Evolutionary conservation across 1,139 yeast genomes (phyloP), one percentile per base, ranked within the genome.

Genomic region (Taphrina pruni): DNA sequence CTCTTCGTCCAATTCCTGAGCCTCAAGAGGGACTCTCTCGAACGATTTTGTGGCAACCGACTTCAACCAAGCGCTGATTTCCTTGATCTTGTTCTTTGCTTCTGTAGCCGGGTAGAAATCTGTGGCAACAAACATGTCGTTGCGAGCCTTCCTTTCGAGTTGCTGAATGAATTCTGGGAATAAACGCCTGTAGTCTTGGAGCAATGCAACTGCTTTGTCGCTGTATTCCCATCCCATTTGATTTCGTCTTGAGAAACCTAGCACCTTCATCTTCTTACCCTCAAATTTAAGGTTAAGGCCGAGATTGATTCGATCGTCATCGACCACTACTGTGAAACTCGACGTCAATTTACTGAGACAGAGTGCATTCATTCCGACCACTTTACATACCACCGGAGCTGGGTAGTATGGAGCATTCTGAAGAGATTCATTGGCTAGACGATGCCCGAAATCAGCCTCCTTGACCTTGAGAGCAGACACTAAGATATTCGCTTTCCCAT

Each of bases 221-320:
- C 96, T 89, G 78, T 82, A 94, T 74, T 88, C 93, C 99, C 99
- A 95, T 58, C 87, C 87, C 71, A 83, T 86, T 32, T 84, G 86
- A 60, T 81, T 81, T 74, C 87, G 87, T 72, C 87, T 85, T 4
- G 97, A 86, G 79, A 87, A 93, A 1, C 99, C 99, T 73, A 93
- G 82, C 6, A 90, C 98, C 79, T 93, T 94, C 75, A 86, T 85
- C 75, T 91, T 86, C 73, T 86, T 86, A 45, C 86, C 86, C 74
- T 93, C 97, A 78, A 88, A 89, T 78, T 93, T 92, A 77, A 94
- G 82, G 72, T 89, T 91, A 73, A 94, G 82, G 41, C 99, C 99
- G 75, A 94, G 83, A 75, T 93, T 89, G n/a, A 83, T 77, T 74
- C 85, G 85, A 73, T 82, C 85, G 6, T 83, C 84, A 35, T 81